Evolutionary conservation across 2,329 filamentous ascomycete species (phyloP), one percentile per base, ranked within the genome.

Genomic region (Xylariaceae sp.): DNA sequence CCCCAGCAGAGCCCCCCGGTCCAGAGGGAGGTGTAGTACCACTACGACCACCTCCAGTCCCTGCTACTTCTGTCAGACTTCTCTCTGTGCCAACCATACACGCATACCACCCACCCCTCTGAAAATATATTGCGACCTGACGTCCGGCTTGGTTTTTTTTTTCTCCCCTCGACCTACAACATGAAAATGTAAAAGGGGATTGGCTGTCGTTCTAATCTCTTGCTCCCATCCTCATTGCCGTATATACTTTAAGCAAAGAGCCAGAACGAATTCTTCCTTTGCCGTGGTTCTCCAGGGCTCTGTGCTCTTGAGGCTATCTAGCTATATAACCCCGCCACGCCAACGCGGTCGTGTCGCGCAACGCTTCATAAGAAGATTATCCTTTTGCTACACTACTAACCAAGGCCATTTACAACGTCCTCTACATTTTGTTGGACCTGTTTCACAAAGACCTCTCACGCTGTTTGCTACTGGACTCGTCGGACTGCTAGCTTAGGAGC

Each of bases 51-150:
- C 36, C 23, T 32, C 29, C 48, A 30, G 29, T 27, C 33, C 48
- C 53, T 41, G 47, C 35, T 35, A 37, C 52, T 43, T 35, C 50
- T 56, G 55, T 55, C 55, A 55, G 41, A 42, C 23, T 51, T 44
- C 36, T 36, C 43, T 55, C 43, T 48, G 44, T 44, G 55, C 47
- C 46, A 43, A 36, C 45, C 54, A 40, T 26, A 46, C 55, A 51
- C 37, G 49, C 37, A 39, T 49, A 44, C 47, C 57, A 59, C 53
- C 53, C 57, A 54, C 54, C 53, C 50, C 36, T 57, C 57, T 53
- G 50, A 47, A 50, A 50, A 59, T 54, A 57, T 59, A 54, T 54
- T 59, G 50, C 32, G 40, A 57, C 54, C 27, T 57, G 57, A 59
- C 54, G 47, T 57, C 47, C 52, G 29, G 42, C 33, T 51, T 15